Conservation (phyloP, 2,329 filamentous ascomycete species). For the Claviceps pazoutovae region DNA sequence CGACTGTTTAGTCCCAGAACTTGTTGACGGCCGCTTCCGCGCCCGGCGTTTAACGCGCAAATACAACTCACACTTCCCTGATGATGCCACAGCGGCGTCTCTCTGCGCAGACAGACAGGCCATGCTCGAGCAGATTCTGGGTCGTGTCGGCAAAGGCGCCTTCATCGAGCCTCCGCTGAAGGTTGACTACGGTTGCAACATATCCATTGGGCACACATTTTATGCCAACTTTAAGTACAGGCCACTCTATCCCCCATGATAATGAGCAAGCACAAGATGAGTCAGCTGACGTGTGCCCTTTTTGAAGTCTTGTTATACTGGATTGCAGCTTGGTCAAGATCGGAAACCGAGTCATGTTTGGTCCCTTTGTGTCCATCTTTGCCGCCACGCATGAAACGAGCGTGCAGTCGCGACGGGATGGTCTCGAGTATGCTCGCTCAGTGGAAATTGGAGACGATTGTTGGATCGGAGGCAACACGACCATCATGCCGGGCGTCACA, state of each 20-base stretch:
- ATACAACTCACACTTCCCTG: constrained; percentile 43
- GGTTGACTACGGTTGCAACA: constrained; percentile 54
- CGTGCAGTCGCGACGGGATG: constrained; percentile 31
- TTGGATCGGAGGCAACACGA: constrained; percentile 38
- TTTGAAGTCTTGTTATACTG: constrained; percentile 42
- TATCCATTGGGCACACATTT: constrained; percentile 46
- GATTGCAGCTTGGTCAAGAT: constrained; percentile 61
- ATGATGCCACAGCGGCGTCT: constrained; percentile 27
- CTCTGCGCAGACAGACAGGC: constrained; percentile 25
- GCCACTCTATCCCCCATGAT: neutral
- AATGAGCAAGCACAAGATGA: neutral
- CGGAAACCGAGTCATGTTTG: constrained; percentile 57
- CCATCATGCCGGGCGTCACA: constrained; percentile 36
- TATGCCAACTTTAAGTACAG: constrained; percentile 39
- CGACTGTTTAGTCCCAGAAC: constrained; percentile 31
- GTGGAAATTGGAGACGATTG: constrained; percentile 39
- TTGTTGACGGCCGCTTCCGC: constrained; percentile 36
- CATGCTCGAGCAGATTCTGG: constrained; percentile 36
- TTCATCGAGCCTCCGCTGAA: constrained; percentile 48
- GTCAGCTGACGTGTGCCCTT: neutral
- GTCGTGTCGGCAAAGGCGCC: constrained; percentile 33
- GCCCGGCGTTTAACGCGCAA: constrained; percentile 41
- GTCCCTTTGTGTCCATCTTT: constrained; percentile 57
- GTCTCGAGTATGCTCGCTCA: constrained; percentile 31
- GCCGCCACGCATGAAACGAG: constrained; percentile 60